phyloP scores from a whole-genome alignment of 768 basidiomycete species.

The Kwoniella botswanensis region DNA sequence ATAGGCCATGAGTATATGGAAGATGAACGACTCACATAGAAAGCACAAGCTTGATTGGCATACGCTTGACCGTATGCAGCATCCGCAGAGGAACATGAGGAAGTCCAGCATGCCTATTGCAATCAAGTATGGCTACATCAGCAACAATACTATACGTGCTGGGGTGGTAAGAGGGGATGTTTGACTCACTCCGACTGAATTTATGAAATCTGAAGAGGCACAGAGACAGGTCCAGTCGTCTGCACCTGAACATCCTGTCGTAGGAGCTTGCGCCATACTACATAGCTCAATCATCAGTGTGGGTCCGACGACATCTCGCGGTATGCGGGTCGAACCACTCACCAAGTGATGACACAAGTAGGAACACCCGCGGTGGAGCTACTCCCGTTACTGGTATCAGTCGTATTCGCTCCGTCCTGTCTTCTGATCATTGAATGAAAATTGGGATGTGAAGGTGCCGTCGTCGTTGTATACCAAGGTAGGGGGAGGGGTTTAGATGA shows the following conservation, averaged over 20 bases:
- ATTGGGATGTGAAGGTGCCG: conserved; percentile 20
- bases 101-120: conserved; percentile 33
- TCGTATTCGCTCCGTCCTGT: conserved; percentile 1
- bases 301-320: background rate
- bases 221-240: conserved; percentile 38
- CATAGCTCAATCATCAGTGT: background rate
- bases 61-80: conserved; percentile 30
- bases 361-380: conserved; percentile 10
- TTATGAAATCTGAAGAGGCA: conserved; percentile 21
- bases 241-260: conserved; percentile 20
- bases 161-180: background rate
- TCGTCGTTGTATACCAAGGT: background rate
- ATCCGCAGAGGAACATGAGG: conserved; percentile 25
- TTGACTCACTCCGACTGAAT: conserved; percentile 37
- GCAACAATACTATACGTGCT: background rate
- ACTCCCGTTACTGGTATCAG: background rate
- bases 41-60: conserved; percentile 31
- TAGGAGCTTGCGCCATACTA: conserved; percentile 30
- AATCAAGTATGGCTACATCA: background rate
- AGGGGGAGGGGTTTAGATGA: background rate
- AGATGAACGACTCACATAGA: conserved; percentile 18
- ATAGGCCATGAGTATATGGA: background rate
- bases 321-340: background rate
- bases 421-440: conserved; percentile 1
- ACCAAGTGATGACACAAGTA: conserved; percentile 29